phyloP scores from a whole-genome alignment of 176 grass and related monocot species.

The Puccinellia tenuiflora region DNA sequence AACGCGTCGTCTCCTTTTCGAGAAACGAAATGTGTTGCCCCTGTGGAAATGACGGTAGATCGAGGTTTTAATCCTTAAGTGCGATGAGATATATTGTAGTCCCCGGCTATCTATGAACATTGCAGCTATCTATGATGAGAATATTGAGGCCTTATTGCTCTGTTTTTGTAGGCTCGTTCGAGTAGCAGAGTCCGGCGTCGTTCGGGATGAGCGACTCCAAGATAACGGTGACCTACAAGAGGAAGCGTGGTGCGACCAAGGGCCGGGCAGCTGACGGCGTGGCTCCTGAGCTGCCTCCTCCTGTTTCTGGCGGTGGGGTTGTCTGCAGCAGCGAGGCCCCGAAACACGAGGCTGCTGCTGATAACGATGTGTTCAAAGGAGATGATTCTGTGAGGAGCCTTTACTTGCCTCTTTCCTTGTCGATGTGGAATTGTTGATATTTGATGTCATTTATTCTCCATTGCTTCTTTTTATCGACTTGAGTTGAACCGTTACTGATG shows the following conservation, averaged over 20 bases:
- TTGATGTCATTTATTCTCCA: neutral
- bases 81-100: neutral
- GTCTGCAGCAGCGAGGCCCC: neutral
- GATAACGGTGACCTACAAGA: constrained; percentile 57
- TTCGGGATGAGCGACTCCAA: constrained; percentile 32
- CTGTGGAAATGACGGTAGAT: neutral
- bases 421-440: neutral
- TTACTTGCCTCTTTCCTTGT: neutral
- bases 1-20: neutral
- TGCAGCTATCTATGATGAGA: no score
- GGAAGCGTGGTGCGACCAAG: constrained; percentile 36
- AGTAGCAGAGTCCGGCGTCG: neutral
- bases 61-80: no score
- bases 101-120: no score
- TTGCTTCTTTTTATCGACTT: neutral
- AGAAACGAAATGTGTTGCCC: neutral
- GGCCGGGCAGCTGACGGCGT: neutral
- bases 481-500: neutral
- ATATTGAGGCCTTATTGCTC: no score
- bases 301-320: constrained; percentile 12
- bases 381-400: constrained; percentile 41
- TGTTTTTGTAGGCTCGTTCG: neutral
- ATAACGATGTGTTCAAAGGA: neutral
- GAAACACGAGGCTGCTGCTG: neutral
- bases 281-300: neutral